These are phyloP conservation scores for Raffaelea albimanens DNA, from an alignment of 2,329 filamentous ascomycete species.

Conservation along the genomic window DNA sequence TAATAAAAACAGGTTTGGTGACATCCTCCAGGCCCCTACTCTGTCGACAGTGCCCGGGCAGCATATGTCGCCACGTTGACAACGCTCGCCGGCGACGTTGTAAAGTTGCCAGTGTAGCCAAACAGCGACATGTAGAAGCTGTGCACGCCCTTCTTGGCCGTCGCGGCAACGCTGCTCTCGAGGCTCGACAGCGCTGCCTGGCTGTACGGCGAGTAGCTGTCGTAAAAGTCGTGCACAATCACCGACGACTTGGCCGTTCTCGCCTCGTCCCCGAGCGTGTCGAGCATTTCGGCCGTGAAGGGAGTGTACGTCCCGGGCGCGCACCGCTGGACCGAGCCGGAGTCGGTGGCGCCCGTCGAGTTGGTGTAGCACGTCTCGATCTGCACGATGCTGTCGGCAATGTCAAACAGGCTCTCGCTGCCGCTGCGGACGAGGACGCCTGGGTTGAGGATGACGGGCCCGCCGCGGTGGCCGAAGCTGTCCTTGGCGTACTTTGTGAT, in stretches of 20 bases:
- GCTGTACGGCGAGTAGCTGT: constrained; percentile 7
- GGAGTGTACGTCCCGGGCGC: constrained; percentile 9
- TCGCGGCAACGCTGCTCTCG: background rate
- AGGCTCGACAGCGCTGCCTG: constrained; percentile 3
- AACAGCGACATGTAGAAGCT: constrained; percentile 10
- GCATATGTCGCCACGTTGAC: constrained; percentile 9
- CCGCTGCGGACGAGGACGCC: constrained; percentile 7
- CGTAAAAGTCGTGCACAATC: constrained; percentile 13
- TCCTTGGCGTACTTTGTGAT: constrained; percentile 10
- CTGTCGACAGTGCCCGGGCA: no score
- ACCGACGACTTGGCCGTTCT: constrained; percentile 9
- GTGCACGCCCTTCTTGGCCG: constrained; percentile 8
- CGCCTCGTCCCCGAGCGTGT: constrained; percentile 1
- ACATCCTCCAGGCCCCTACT: no score
- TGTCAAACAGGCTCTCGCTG: constrained; percentile 11
- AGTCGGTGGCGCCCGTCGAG: constrained; percentile 8
- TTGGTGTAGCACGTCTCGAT: constrained; percentile 14
- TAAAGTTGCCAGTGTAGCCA: constrained; percentile 11
- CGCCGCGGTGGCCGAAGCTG: constrained; percentile 2
- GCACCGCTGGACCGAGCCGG: constrained; percentile 7
- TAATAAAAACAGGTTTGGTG: no score
- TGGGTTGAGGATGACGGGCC: constrained; percentile 11
- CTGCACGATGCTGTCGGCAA: constrained; percentile 11
- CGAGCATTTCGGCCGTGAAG: constrained; percentile 4
- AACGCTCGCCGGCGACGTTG: constrained; percentile 7